phyloP scores from a whole-genome alignment of 2,329 filamentous ascomycete genomes.

The Seiridium cupressi region DNA sequence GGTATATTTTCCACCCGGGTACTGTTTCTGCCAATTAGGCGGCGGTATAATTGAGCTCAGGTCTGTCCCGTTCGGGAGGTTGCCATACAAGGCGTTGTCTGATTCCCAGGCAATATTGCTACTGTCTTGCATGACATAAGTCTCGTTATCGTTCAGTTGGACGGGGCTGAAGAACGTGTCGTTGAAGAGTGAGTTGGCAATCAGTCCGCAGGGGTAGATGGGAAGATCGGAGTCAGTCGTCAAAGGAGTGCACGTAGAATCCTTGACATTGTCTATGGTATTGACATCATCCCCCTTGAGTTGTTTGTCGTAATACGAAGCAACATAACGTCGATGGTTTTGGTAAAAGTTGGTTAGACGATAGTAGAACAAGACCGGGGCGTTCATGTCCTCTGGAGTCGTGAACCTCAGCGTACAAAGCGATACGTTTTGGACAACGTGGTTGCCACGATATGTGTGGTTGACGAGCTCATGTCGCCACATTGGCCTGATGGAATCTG shows the following conservation, averaged over 20 bases:
- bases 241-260: slow-evolving; percentile 75
- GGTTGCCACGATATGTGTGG: slow-evolving; percentile 34
- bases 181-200: slow-evolving; percentile 97
- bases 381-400: slow-evolving; percentile 74
- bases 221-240: slow-evolving; percentile 49
- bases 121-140: slow-evolving; percentile 72
- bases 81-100: slow-evolving; percentile 76
- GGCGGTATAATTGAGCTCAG: slow-evolving; percentile 70
- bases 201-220: slow-evolving; percentile 92
- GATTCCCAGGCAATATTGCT: slow-evolving; percentile 80
- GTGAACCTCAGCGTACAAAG: slow-evolving; percentile 74
- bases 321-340: slow-evolving; percentile 95
- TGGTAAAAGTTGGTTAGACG: slow-evolving; percentile 97
- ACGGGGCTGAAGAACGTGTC: slow-evolving; percentile 75
- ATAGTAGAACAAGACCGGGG: slow-evolving; percentile 92
- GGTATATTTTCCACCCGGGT: slow-evolving; percentile 69
- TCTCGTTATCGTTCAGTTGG: slow-evolving; percentile 51
- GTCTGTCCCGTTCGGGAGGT: slow-evolving; percentile 45
- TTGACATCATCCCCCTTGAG: slow-evolving; percentile 66
- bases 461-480: slow-evolving; percentile 34
- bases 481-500: slow-evolving; percentile 34
- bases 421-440: slow-evolving; percentile 17
- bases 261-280: slow-evolving; percentile 56
- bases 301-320: slow-evolving; percentile 81
- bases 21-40: slow-evolving; percentile 77